These are phyloP conservation scores for Aspergillus sp. DNA, from an alignment of 2,329 filamentous ascomycete species.

Conservation along the genomic window DNA sequence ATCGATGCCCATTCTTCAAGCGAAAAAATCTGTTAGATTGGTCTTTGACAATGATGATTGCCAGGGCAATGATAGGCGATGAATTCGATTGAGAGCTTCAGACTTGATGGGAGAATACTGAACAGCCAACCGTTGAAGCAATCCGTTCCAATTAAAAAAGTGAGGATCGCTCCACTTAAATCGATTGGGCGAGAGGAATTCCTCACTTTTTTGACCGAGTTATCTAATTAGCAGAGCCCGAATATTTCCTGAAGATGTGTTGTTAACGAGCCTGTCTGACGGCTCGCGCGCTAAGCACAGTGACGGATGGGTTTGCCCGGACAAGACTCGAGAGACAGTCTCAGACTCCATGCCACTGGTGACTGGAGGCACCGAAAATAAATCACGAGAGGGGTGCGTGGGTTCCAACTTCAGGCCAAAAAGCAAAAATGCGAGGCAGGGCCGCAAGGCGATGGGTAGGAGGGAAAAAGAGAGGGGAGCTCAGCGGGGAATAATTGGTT, in stretches of 20 bases:
- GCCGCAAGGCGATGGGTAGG: background rate
- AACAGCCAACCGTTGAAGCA: background rate
- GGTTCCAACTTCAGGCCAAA: background rate
- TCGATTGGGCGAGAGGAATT: constrained; percentile 4
- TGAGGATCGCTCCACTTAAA: background rate
- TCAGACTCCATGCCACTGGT: background rate
- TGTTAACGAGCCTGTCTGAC: background rate
- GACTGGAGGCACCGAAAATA: constrained; percentile 8
- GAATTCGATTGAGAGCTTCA: background rate
- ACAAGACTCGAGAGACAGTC: background rate
- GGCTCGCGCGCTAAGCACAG: constrained; percentile 9
- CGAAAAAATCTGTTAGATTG: background rate
- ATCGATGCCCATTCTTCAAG: background rate
- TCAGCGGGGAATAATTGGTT: constrained; percentile 23
- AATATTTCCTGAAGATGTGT: background rate
- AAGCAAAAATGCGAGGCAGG: constrained; percentile 2
- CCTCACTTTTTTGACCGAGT: background rate
- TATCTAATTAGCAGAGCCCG: background rate
- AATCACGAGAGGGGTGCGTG: background rate
- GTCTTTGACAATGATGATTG: background rate
- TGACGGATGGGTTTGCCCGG: constrained; percentile 3
- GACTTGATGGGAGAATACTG: background rate
- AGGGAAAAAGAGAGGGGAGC: constrained; percentile 10
- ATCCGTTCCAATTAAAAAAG: background rate
- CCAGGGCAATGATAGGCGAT: background rate